Percentiles rank a stretch among this genome's conserved stretches.
These are phyloP conservation scores for Ilyonectria sp. DNA, from an alignment of 2,329 filamentous ascomycete species.

Conservation along the genomic window DNA sequence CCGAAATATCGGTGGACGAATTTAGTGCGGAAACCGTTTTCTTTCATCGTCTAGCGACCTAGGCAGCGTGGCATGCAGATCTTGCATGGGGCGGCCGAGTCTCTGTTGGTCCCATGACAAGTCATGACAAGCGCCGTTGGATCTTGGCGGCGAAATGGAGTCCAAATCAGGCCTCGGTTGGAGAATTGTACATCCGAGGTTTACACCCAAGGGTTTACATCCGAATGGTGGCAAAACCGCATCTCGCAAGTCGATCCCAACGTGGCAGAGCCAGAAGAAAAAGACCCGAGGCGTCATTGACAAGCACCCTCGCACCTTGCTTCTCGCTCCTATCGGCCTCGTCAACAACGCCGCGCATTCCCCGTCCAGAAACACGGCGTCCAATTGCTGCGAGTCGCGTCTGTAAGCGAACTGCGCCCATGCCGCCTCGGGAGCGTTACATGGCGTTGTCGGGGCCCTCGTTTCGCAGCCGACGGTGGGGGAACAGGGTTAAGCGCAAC, in stretches of 20 bases:
- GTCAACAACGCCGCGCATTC: too few species aligned
- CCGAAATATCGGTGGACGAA: too few species aligned
- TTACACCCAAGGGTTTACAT: not conserved
- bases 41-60: not conserved
- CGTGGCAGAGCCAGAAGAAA: not conserved
- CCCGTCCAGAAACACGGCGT: not conserved
- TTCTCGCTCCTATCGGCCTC: too few species aligned
- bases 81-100: not conserved
- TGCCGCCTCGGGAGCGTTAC: conserved; percentile 24
- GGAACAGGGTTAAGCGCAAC: conserved; percentile 6
- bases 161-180: not conserved
- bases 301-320: too few species aligned
- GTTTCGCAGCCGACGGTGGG: conserved; percentile 47
- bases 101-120: not conserved
- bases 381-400: conserved; percentile 4
- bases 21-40: too few species aligned
- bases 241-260: not conserved
- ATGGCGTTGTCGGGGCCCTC: conserved; percentile 33
- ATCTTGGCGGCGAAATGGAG: not conserved
- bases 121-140: not conserved
- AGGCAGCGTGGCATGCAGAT: not conserved
- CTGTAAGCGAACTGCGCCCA: conserved; percentile 35
- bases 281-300: not conserved
- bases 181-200: not conserved
- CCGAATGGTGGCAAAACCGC: not conserved